A percentile compares a stretch with the other conserved stretches of the same genome.
These are phyloP conservation scores for Candida wancherniae DNA, from an alignment of 805 yeast genomes.

Conservation along the genomic window DNA sequence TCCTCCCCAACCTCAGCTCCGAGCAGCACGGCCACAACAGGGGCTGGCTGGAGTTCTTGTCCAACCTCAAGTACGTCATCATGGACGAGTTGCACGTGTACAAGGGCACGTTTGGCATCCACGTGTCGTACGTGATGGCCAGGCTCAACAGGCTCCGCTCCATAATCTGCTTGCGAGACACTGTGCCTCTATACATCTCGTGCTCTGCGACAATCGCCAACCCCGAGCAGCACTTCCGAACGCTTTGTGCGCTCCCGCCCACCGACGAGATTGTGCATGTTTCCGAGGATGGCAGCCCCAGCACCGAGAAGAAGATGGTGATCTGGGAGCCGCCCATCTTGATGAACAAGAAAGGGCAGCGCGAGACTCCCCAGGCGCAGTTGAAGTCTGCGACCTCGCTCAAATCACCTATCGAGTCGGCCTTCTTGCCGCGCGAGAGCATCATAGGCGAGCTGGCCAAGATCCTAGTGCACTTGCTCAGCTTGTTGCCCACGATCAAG, in stretches of 20 bases:
- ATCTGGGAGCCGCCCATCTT: slow-evolving; percentile 80
- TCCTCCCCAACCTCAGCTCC: slow-evolving; percentile 62
- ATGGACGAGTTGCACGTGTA: slow-evolving; percentile 86
- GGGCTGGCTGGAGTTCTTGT: slow-evolving; percentile 66
- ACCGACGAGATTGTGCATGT: slow-evolving; percentile 50
- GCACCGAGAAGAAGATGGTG: slow-evolving; percentile 68
- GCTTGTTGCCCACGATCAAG: slow-evolving; percentile 51
- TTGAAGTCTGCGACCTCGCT: slow-evolving; percentile 8
- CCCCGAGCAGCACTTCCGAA: slow-evolving; percentile 68
- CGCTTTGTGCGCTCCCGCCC: slow-evolving; percentile 61
- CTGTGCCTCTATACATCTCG: slow-evolving; percentile 58
- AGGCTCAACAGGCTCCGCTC: slow-evolving; percentile 57
- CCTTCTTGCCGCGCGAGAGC: slow-evolving; percentile 48
- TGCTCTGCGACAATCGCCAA: slow-evolving; percentile 90
- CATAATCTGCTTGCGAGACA: slow-evolving; percentile 12
- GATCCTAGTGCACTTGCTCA: slow-evolving; percentile 60
- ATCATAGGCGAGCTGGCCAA: slow-evolving; percentile 75
- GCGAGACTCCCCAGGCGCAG: slow-evolving; percentile 10
- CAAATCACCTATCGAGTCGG: slow-evolving; percentile 10
- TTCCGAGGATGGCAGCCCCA: slow-evolving; percentile 82
- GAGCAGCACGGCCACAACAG: slow-evolving; percentile 23
- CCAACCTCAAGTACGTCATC: slow-evolving; percentile 64
- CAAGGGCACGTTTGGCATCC: slow-evolving; percentile 87
- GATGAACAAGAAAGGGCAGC: slow-evolving; percentile 52
- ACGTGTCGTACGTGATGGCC: slow-evolving; percentile 81